phyloP scores from a whole-genome alignment of 176 grass and related monocot genomes.

The Melocanna baccifera region DNA sequence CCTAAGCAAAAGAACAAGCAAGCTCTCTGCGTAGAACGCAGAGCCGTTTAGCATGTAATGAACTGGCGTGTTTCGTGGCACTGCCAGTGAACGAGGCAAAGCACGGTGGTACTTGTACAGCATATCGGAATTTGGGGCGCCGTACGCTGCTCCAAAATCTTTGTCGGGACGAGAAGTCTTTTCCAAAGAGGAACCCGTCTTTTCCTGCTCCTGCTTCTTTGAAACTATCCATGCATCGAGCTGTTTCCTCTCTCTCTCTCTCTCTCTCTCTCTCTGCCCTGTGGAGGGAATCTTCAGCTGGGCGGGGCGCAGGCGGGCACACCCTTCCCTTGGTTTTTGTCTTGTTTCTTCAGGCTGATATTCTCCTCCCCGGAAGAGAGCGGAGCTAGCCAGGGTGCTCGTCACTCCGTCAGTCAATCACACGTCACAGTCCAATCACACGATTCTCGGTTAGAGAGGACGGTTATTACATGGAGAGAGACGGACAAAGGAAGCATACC shows the following conservation, averaged over 20 bases:
- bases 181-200: constrained; percentile 33
- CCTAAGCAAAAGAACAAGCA: constrained; percentile 20
- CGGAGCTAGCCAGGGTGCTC: neutral
- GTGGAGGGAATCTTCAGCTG: constrained; percentile 42
- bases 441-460: constrained; percentile 14
- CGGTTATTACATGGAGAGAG: neutral
- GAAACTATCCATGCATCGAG: neutral
- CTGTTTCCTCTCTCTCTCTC: neutral
- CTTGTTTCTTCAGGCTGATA: constrained; percentile 36
- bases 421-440: constrained; percentile 25
- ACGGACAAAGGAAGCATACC: neutral
- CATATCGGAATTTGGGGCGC: constrained; percentile 30
- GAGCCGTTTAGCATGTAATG: constrained; percentile 14
- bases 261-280: neutral
- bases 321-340: constrained; percentile 41
- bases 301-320: neutral
- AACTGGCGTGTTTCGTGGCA: neutral
- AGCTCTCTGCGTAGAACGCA: constrained; percentile 4
- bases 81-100: neutral
- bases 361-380: constrained; percentile 30
- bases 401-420: constrained; percentile 39
- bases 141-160: constrained; percentile 46
- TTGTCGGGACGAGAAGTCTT: constrained; percentile 38
- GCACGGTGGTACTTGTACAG: neutral
- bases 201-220: constrained; percentile 27